phyloP scores from a whole-genome alignment of 140 eudicot genomes.

The Bidens hawaiensis region DNA sequence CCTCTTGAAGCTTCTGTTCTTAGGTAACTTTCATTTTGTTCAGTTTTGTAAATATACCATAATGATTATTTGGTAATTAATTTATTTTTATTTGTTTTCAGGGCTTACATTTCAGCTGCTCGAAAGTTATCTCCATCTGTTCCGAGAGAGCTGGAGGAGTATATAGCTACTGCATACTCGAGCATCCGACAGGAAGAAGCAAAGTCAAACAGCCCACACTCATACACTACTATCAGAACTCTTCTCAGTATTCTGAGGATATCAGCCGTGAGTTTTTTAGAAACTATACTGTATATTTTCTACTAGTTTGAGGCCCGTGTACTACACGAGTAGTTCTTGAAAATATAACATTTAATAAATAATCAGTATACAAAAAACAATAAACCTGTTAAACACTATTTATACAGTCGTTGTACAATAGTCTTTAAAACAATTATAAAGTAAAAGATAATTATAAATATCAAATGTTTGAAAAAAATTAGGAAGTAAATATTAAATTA shows the following conservation, averaged over 20 bases:
- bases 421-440: too few relatives aligned
- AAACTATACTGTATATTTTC: neutral
- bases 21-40: constrained; percentile 38
- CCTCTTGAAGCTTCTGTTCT: constrained; percentile 96
- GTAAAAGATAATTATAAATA: too few relatives aligned
- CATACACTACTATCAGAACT: constrained; percentile 94
- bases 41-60: neutral
- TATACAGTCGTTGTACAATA: too few relatives aligned
- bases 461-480: too few relatives aligned
- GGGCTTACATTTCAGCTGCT: constrained; percentile 94
- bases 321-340: too few relatives aligned
- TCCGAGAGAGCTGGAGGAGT: constrained; percentile 91
- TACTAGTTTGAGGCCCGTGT: too few relatives aligned
- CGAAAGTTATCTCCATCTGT: constrained; percentile 76
- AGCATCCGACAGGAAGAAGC: constrained; percentile 97
- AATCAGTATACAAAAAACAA: too few relatives aligned
- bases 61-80: neutral
- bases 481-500: too few relatives aligned
- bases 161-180: constrained; percentile 90
- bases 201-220: constrained; percentile 76
- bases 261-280: constrained; percentile 73
- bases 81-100: constrained; percentile 19
- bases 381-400: too few relatives aligned
- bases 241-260: constrained; percentile 98
- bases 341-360: too few relatives aligned